Base-by-base conservation (phyloP, 805 yeast genomes). In the Citeromyces matritensis region DNA sequence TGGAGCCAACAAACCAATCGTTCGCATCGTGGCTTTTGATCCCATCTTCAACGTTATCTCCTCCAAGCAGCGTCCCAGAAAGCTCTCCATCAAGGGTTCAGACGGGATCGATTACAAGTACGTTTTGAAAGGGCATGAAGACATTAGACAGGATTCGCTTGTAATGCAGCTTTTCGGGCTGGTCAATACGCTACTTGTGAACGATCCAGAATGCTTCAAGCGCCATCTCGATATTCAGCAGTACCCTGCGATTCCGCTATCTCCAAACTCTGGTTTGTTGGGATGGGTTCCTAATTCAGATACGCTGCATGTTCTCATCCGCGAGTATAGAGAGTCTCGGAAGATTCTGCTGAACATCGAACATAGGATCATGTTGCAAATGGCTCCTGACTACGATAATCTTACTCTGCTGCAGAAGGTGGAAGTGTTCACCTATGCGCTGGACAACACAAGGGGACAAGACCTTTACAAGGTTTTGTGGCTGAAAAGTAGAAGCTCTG, bases 281-380 rank as follows among this genome's bases (percentile, higher is more conserved):
- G 95, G 96, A 1, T 91, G 97, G 96, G 98, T 91, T 30, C 91
- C 94, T 5, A 88, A 91, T 50, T 79, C 94, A 44, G 98, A 93
- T 47, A 91, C 99, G 0, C 80, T 91, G 70, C 97, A 91, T 52
- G 86, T 78, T 5, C 63, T 91, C 39, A 88, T 91, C 33, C 69
- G 85, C 37, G 97, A 88, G 43, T 85, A 86, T 49, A 71, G 99
- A 43, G 96, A 85, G 41, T 78, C 88, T 6, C 69, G 95, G 36
- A 86, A 84, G 59, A 82, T 86, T 29, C 64, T 88, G 37, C 58
- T 88, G 39, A 88, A 88, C 49, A 83, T 88, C 43, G 98, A 88
- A 51, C 96, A 88, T 49, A 67, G 96, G 39, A 82, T 88, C 34
- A 86, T 88, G 95, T 56, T 84, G 25, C 97, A 88, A 51, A 88